Evolutionary conservation across 352 stramenopile genomes (phyloP), one percentile per base, ranked within the genome.

Genomic region (Globisporangium yorkense): DNA sequence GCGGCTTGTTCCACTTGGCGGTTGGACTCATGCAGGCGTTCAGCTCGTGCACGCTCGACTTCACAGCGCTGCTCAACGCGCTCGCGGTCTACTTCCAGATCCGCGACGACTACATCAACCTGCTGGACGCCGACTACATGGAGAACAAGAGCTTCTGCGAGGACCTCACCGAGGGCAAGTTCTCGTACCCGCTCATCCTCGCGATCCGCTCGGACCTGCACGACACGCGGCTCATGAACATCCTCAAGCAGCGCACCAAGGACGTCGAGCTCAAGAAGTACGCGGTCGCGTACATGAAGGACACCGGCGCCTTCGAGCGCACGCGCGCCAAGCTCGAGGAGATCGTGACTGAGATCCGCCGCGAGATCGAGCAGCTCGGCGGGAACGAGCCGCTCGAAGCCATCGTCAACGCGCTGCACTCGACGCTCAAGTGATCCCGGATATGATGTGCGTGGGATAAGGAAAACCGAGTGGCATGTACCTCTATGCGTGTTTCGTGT

Each of bases 71-170:
- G 15, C 83, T 99, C 27, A 96, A 99, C 65, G 82, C 89, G 44
- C 72, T 99, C 15, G 89, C 92, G 9, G 83, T 99, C 37, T 99
- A 99, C 59, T 99, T 99, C 76, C 96, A 99, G 77, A 98, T 99
- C 66, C 84, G 96, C 43, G 96, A 99, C 71, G 96, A 99, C 80
- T 97, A 98, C 53, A 90, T 99, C 57, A 99, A 99, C 70, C 66
- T 99, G 15, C 70, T 96, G 16, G 90, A 98, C 75, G 88, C 96
- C 51, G 85, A 96, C 27, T 99, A 98, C 73, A 97, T 98, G 83
- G 94, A 98, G 70, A 96, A 95, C 62, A 99, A 99, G 75, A 97
- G 87, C 73, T 99, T 95, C 70, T 98, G 95, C 65, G 96, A 99
- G 74, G 96, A 99, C 71, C 70, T 99, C 49, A 98, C 92, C 0